Base-by-base conservation (phyloP, 2,329 filamentous ascomycete genomes). In the Tolypocladium amazonense region DNA sequence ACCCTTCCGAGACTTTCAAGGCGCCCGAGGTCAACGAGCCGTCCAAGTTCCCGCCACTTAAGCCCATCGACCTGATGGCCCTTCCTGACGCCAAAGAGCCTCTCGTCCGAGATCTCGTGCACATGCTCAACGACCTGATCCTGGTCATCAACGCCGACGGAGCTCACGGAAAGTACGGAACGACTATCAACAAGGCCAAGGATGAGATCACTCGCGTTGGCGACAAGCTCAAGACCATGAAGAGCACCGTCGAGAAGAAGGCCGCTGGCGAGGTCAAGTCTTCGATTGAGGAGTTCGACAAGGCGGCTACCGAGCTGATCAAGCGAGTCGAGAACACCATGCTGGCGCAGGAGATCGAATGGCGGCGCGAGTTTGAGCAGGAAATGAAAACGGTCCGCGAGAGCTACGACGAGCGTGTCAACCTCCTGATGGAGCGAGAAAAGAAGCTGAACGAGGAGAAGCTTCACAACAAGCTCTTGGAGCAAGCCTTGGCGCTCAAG, bases 51-150 rank as follows among this genome's bases (percentile, higher is more conserved):
- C 84, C 84, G 59, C 83, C 87, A 52, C 77, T 87, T 25, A 76
- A 86, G 62, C 84, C 85, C 20, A 90, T 97, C 66, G 90, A 96
- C 70, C 85, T 92, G 62, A 78, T 97, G 61, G 82, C 82, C 57
- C 83, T 95, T 30, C 81, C 84, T 58, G 84, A 91, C 67, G 90
- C 89, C 58, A 85, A 87, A 61, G 93, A 97, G 71, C 89, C 90
- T 35, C 83, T 96, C 41, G 89, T 97, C 27, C 92, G 97, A 75
- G 91, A 97, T 69, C 81, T 99, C 7, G 91, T 96, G 61, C 93
- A 90, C 77, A 93, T 96, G 77, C 82, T 99, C 67, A 99, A 99
- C 76, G 91, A 96, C 73, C 88, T 99, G 68, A 96, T 99, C 70
- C 87, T 90, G 11, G 90, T 95, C 55, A 87, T 97, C 72, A 96